phyloP scores from a whole-genome alignment of 2,329 filamentous ascomycete species.

The Cryphonectria parasitica region DNA sequence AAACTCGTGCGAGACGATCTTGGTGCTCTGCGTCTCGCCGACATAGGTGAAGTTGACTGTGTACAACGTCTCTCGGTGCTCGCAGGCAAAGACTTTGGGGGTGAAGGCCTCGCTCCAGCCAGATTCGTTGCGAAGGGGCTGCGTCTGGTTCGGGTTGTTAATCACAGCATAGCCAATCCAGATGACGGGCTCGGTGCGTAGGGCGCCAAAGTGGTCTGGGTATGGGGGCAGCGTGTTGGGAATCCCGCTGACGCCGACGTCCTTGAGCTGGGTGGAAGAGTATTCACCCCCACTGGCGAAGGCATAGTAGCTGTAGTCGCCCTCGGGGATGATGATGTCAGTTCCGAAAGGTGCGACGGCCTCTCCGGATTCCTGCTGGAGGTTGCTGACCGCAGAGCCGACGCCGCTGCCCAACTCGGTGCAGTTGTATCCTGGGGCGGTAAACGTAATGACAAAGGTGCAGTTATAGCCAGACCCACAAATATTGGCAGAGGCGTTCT shows the following conservation, averaged over 20 bases:
- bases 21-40: constrained; percentile 37
- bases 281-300: constrained; percentile 42
- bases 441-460: constrained; percentile 42
- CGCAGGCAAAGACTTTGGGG: constrained; percentile 43
- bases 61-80: constrained; percentile 44
- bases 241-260: constrained; percentile 38
- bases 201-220: constrained; percentile 41
- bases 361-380: constrained; percentile 35
- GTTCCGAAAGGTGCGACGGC: constrained; percentile 39
- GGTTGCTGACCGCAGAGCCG: constrained; percentile 33
- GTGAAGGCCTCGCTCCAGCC: constrained; percentile 40
- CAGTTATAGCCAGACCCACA: constrained; percentile 46
- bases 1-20: constrained; percentile 34
- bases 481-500: constrained; percentile 40
- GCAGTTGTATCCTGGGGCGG: constrained; percentile 46
- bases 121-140: constrained; percentile 33
- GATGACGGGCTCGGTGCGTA: constrained; percentile 44
- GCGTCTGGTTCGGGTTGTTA: constrained; percentile 31
- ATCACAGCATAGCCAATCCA: constrained; percentile 43
- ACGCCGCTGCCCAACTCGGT: constrained; percentile 38
- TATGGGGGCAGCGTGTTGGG: constrained; percentile 35
- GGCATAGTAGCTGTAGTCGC: constrained; percentile 41
- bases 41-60: constrained; percentile 41
- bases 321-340: constrained; percentile 39
- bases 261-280: constrained; percentile 35